phyloP scores from a whole-genome alignment of 306 rosid genomes.

The Chamaecrista fasciculata region DNA sequence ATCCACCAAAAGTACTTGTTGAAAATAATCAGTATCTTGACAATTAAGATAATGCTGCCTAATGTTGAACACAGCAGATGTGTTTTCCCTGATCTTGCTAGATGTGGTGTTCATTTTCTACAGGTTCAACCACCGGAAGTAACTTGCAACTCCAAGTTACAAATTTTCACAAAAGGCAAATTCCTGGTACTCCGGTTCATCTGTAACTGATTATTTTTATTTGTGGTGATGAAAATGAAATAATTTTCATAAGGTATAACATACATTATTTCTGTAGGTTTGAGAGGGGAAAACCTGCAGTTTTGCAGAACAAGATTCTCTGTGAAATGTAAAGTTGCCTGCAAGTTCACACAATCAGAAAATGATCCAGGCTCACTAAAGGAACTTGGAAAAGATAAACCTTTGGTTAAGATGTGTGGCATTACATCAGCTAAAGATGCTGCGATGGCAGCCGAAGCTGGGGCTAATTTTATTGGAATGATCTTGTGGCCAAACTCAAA shows the following conservation, averaged over 20 bases:
- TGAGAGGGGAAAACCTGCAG: constrained; percentile 36
- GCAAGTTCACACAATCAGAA: constrained; percentile 38
- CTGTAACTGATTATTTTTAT: constrained; percentile 1
- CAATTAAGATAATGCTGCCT: neutral
- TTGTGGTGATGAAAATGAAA: neutral
- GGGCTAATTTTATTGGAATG: constrained; percentile 94
- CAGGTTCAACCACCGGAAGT: constrained; percentile 47
- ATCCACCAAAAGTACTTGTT: no score
- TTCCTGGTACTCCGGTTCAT: constrained; percentile 34
- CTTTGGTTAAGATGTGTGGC: constrained; percentile 93
- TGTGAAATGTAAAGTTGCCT: constrained; percentile 41
- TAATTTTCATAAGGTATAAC: neutral
- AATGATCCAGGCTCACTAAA: constrained; percentile 34
- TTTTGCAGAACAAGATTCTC: constrained; percentile 31
- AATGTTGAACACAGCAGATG: neutral
- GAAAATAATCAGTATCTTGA: constrained; percentile 1
- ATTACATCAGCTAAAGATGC: constrained; percentile 89
- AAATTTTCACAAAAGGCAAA: constrained; percentile 26
- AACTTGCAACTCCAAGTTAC: constrained; percentile 39
- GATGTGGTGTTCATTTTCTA: constrained; percentile 8
- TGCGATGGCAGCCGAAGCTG: constrained; percentile 91
- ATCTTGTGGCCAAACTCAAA: constrained; percentile 90
- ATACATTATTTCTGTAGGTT: constrained; percentile 36
- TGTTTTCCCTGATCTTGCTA: constrained; percentile 18
- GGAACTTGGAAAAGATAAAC: constrained; percentile 43